Conservation (phyloP, 345 rosid species). For the Ricinus communis region DNA sequence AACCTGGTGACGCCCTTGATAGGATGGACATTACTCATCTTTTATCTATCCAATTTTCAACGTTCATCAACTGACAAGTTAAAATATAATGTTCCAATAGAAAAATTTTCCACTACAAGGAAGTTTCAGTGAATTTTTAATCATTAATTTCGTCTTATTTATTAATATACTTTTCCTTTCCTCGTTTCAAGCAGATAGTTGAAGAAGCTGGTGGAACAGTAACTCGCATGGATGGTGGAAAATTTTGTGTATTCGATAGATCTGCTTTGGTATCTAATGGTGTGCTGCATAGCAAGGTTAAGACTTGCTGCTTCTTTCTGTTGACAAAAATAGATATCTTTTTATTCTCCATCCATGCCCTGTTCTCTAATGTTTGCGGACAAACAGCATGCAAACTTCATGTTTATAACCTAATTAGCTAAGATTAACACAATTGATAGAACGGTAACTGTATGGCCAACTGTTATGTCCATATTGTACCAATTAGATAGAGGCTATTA, state of each 20-base stretch:
- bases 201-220: slow-evolving; percentile 97
- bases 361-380: too few species aligned
- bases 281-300: slow-evolving; percentile 81
- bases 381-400: neutral
- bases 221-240: slow-evolving; percentile 83
- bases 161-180: neutral
- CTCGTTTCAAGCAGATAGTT: slow-evolving; percentile 55
- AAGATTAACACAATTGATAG: neutral
- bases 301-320: neutral
- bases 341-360: neutral
- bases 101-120: neutral
- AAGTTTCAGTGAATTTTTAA: slow-evolving; percentile 13
- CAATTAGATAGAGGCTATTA: neutral
- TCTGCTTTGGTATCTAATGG: slow-evolving; percentile 91
- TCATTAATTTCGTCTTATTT: slow-evolving; percentile 1
- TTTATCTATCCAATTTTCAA: too few species aligned
- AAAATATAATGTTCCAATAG: neutral
- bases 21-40: too few species aligned
- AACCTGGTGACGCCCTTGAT: too few species aligned
- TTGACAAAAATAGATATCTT: too few species aligned
- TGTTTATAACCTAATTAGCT: neutral
- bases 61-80: too few species aligned
- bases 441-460: neutral
- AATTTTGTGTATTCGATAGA: slow-evolving; percentile 84
- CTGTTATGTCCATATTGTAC: neutral